These are phyloP conservation scores for Ophiocordyceps camponoti-rufipedis DNA, from an alignment of 2,329 filamentous ascomycete species.

Conservation along the genomic window DNA sequence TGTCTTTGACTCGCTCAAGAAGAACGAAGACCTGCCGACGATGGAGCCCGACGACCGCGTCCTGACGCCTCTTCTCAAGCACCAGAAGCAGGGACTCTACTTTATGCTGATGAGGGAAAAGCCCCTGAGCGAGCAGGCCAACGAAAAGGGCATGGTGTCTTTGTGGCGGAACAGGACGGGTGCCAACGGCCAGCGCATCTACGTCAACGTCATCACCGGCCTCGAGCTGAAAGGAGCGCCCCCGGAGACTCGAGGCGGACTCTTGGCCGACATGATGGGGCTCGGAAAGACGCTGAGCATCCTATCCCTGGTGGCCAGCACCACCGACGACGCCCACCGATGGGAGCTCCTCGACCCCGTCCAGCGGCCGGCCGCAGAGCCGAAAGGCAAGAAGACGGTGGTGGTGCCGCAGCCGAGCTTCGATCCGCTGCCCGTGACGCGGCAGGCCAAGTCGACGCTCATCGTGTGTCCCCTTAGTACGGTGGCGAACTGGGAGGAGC, in stretches of 20 bases:
- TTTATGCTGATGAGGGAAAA: conserved; percentile 74
- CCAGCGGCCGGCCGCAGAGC: conserved; percentile 25
- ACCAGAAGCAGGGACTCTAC: conserved; percentile 78
- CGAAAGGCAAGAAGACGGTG: conserved; percentile 16
- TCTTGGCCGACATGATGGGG: conserved; percentile 77
- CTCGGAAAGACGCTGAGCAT: conserved; percentile 79
- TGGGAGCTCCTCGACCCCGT: conserved; percentile 40
- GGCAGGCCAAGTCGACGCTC: conserved; percentile 64
- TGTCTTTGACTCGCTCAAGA: conserved; percentile 73
- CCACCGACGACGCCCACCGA: conserved; percentile 38
- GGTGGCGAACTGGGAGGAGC: conserved; percentile 85
- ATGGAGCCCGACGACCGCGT: conserved; percentile 47
- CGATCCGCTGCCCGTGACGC: conserved; percentile 31
- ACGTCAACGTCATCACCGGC: conserved; percentile 74
- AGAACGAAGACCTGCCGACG: conserved; percentile 56
- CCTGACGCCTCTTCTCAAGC: conserved; percentile 52
- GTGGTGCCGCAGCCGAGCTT: conserved; percentile 19
- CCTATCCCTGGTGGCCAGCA: conserved; percentile 55
- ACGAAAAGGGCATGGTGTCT: conserved; percentile 46
- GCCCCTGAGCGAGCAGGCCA: conserved; percentile 35
- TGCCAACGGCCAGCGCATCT: conserved; percentile 36
- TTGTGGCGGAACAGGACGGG: conserved; percentile 53
- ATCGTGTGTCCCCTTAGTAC: conserved; percentile 82
- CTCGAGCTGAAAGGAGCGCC: conserved; percentile 41
- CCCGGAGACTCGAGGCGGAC: conserved; percentile 50